A percentile compares a stretch with the other conserved stretches of the same genome.
These are phyloP conservation scores for Stephanodiscus minutulus DNA, from an alignment of 108 stramenopile genomes.

Conservation along the genomic window DNA sequence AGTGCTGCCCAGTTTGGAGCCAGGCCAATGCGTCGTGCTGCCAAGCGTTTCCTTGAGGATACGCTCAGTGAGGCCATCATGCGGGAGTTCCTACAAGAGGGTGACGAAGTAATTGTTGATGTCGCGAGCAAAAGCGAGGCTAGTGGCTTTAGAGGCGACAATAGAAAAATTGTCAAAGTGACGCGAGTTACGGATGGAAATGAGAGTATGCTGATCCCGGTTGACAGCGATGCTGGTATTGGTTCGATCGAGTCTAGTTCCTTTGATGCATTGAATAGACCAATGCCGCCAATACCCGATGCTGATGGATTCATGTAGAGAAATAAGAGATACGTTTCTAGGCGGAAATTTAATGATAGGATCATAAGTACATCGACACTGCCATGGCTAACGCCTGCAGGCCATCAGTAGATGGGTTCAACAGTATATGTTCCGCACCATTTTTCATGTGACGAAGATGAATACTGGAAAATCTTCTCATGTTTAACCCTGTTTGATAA, in stretches of 20 bases:
- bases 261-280: conserved; percentile 41
- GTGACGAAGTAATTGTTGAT: conserved; percentile 64
- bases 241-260: conserved; percentile 39
- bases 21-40: conserved; percentile 74
- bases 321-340: not conserved
- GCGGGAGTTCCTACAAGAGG: conserved; percentile 65
- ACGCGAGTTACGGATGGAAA: conserved; percentile 39
- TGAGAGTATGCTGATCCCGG: conserved; percentile 53
- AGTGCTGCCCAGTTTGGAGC: conserved; percentile 72
- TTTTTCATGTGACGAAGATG: too few relatives aligned
- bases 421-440: too few relatives aligned
- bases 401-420: not conserved
- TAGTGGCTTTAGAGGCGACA: conserved; percentile 29
- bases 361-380: not conserved
- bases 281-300: conserved; percentile 49
- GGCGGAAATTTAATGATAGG: not conserved
- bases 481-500: too few relatives aligned
- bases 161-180: conserved; percentile 42
- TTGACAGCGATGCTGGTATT: conserved; percentile 46
- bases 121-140: conserved; percentile 29
- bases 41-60: conserved; percentile 75
- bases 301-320: conserved; percentile 45
- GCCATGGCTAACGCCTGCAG: not conserved
- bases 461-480: too few relatives aligned
- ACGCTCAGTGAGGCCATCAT: conserved; percentile 74